Evolutionary conservation across 1,284 basidiomycete species (phyloP), one percentile per base, ranked within the genome.

Genomic region (Apiotrichum akiyoshidainum): DNA sequence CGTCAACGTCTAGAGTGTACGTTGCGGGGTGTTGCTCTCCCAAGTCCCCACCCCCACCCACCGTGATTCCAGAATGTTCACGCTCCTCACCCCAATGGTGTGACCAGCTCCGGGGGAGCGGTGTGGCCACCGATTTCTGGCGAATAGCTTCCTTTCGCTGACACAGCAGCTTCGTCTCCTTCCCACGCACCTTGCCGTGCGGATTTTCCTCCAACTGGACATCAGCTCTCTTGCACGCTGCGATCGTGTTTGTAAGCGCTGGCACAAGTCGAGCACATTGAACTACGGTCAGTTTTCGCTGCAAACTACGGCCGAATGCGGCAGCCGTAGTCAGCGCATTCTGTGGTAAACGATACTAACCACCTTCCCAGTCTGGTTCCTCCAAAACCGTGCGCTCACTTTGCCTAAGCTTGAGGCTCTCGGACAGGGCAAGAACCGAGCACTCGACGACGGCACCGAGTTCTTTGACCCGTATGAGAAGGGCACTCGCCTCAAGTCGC

Each of bases 241-340:
- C 68, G 83, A 90, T 26, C 78, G 86, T 46, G 90, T 94, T 7
- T 90, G 85, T 54, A 86, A 83, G 76, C 88, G 90, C 74, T 95
- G 91, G 91, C 83, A 82, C 61, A 86, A 85, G 75, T 91, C 89
- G 63, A 89, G 92, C 77, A 89, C 90, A 0, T 73, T 94, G 58
- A 95, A 95, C 75, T 92, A 94, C 73, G 86, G 91, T 90, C 64
- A 58, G 85, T 80, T 2, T 11, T 11, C 8, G 26, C 33, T 31
- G 26, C 7, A 7, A 4, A 7, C 26, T 31, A 42, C 31, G 35
- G 13, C 40, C n/a, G 35, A 53, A 22, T 40, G 26, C 37, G 49
- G 49, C 46, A 26, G n/a, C 50, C 26, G 17, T 22, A 45, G 19
- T 19, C n/a, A 7, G 26, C 26, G 26, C 26, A 7, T 31, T 31